These are phyloP conservation scores for Handroanthus guayacan DNA, from an alignment of 257 asterid species.

Conservation along the genomic window DNA sequence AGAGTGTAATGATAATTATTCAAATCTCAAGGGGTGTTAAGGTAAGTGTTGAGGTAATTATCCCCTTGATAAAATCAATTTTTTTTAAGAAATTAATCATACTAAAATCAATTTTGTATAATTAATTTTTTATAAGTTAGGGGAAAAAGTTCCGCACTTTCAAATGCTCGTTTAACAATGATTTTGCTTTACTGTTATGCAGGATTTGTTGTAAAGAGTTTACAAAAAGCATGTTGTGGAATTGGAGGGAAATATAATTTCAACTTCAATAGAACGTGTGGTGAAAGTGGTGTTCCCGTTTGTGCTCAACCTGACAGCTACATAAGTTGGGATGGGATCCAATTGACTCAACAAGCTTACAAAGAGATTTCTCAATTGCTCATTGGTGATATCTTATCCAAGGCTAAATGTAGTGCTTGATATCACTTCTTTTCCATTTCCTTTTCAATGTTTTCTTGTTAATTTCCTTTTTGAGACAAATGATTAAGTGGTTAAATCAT, in stretches of 20 bases:
- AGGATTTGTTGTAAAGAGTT: slow-evolving; percentile 30
- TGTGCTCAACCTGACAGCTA: slow-evolving; percentile 25
- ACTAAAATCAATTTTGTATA: too few species aligned
- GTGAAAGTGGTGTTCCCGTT: slow-evolving; percentile 14
- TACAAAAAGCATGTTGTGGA: slow-evolving; percentile 43
- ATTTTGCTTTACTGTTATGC: neutral
- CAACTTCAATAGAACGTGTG: slow-evolving; percentile 27
- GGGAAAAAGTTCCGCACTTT: too few species aligned
- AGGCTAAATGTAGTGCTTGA: slow-evolving; percentile 24
- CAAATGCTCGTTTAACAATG: neutral
- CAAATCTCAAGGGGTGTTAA: too few species aligned
- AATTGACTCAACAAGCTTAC: slow-evolving; percentile 41
- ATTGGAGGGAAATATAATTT: slow-evolving; percentile 42
- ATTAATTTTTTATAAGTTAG: neutral
- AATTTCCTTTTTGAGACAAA: too few species aligned
- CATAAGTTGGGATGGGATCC: slow-evolving; percentile 46
- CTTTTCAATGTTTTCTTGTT: too few species aligned
- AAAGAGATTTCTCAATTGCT: slow-evolving; percentile 19
- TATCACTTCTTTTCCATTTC: neutral
- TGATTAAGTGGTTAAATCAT: too few species aligned
- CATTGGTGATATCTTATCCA: slow-evolving; percentile 12
- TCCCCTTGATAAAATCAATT: too few species aligned
- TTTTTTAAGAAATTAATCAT: too few species aligned
- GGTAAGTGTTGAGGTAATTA: too few species aligned
- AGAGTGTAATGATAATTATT: too few species aligned